A percentile compares a stretch with the other conserved stretches of the same genome.
Conservation (phyloP, 176 grass and related monocot species). For the Carex cristatella region DNA sequence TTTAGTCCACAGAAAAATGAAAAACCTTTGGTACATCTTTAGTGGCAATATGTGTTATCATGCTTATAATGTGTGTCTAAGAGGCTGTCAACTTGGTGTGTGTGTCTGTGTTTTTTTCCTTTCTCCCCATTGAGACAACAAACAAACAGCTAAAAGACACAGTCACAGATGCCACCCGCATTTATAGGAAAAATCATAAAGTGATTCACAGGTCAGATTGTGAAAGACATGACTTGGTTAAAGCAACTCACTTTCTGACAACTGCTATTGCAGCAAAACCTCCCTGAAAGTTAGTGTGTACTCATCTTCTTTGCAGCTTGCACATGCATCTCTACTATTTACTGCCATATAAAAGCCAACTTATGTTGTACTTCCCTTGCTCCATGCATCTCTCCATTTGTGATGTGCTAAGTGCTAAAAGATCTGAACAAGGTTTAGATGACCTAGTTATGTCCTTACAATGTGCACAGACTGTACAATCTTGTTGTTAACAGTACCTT, state of each 20-base stretch:
- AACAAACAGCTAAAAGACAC: conserved; percentile 21
- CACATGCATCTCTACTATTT: conserved; percentile 23
- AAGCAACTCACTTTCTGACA: conserved; percentile 23
- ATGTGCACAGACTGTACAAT: background rate
- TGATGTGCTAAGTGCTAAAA: conserved; percentile 10
- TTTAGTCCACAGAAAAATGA: background rate
- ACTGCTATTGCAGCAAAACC: conserved; percentile 14
- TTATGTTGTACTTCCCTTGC: conserved; percentile 19
- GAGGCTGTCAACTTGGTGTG: background rate
- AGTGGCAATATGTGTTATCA: background rate
- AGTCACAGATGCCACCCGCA: conserved; percentile 20
- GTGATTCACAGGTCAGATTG: conserved; percentile 25
- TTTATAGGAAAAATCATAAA: conserved; percentile 25
- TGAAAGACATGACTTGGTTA: conserved; percentile 27
- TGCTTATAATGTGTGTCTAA: background rate
- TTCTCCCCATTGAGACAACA: background rate
- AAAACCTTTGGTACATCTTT: background rate
- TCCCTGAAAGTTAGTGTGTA: conserved; percentile 13
- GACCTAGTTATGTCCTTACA: background rate
- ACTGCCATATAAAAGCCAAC: conserved; percentile 13
- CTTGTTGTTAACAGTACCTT: background rate
- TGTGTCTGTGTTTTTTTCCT: background rate
- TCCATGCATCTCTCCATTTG: background rate
- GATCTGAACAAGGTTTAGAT: background rate
- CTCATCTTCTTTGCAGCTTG: background rate